Conservation (phyloP, 208 protist species). For the Leishmania gerbilli region DNA sequence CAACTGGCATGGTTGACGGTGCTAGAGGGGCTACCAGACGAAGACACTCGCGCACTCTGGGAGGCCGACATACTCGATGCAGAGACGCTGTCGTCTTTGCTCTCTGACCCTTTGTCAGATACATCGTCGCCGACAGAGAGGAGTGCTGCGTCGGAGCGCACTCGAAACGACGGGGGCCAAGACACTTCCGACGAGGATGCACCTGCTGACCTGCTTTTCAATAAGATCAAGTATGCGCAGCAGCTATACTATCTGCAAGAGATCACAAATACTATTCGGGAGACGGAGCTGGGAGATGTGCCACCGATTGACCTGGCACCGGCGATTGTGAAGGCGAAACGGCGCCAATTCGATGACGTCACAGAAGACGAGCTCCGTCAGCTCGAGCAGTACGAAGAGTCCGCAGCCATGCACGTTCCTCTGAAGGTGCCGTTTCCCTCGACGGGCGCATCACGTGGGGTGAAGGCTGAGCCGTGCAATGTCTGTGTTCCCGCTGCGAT, state of each 20-base stretch:
- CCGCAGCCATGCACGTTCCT: slow-evolving; percentile 13
- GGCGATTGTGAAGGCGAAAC: slow-evolving; percentile 51
- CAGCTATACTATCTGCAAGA: slow-evolving; percentile 47
- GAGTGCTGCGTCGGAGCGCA: not conserved
- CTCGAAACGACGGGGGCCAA: not conserved
- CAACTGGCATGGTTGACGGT: slow-evolving; percentile 60
- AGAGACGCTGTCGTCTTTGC: slow-evolving; percentile 31
- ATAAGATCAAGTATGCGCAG: slow-evolving; percentile 40
- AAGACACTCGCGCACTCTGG: slow-evolving; percentile 54
- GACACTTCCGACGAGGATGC: not conserved
- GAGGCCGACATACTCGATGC: slow-evolving; percentile 52
- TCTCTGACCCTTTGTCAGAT: not conserved
- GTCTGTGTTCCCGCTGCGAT: slow-evolving; percentile 27
- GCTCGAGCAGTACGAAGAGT: slow-evolving; percentile 71
- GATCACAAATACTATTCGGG: slow-evolving; percentile 40
- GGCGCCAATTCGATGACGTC: slow-evolving; percentile 53
- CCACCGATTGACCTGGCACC: slow-evolving; percentile 67
- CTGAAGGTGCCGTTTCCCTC: not conserved
- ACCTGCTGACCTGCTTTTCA: slow-evolving; percentile 19
- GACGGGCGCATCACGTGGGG: not conserved
- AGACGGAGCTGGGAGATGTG: slow-evolving; percentile 25
- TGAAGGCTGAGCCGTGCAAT: not conserved
- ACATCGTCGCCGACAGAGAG: not conserved
- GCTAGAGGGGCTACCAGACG: slow-evolving; percentile 44
- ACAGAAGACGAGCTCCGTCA: slow-evolving; percentile 55